A percentile compares a stretch with the other conserved stretches of the same genome.
These are phyloP conservation scores for Aspergillus bridgeri DNA, from an alignment of 495 filamentous ascomycete species.

Conservation along the genomic window DNA sequence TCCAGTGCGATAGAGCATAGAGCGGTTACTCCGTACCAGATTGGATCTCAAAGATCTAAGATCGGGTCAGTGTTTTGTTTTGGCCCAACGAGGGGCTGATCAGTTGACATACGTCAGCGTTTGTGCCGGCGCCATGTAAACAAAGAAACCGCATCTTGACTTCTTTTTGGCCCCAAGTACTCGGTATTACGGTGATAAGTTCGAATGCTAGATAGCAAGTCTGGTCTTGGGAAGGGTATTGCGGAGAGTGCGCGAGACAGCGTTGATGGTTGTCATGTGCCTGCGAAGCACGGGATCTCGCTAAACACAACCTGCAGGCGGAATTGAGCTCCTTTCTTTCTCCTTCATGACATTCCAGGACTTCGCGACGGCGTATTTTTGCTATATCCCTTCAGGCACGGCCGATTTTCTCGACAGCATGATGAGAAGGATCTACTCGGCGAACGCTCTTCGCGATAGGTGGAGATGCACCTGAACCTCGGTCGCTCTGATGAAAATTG, in stretches of 20 bases:
- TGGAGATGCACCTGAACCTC: background rate
- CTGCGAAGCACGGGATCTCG: background rate
- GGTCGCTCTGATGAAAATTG: background rate
- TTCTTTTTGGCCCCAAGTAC: background rate
- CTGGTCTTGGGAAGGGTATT: background rate
- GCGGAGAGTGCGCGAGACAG: background rate
- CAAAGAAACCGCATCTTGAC: constrained; percentile 38
- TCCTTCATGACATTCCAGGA: background rate
- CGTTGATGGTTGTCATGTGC: background rate
- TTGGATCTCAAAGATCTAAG: constrained; percentile 42
- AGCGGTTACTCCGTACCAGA: constrained; percentile 16
- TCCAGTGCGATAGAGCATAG: background rate
- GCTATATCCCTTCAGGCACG: background rate
- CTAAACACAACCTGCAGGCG: background rate
- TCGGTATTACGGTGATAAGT: background rate
- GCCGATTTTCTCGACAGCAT: background rate
- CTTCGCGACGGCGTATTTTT: background rate
- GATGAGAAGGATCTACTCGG: background rate
- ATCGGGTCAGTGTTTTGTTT: constrained; percentile 7
- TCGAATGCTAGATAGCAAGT: too few species aligned
- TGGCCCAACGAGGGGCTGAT: background rate
- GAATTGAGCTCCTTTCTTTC: background rate
- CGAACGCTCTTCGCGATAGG: background rate
- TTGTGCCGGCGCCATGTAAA: constrained; percentile 39
- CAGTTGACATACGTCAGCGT: constrained; percentile 27